These are phyloP conservation scores for Picea glauca DNA, from an alignment of 75 land plant species.

Conservation along the genomic window DNA sequence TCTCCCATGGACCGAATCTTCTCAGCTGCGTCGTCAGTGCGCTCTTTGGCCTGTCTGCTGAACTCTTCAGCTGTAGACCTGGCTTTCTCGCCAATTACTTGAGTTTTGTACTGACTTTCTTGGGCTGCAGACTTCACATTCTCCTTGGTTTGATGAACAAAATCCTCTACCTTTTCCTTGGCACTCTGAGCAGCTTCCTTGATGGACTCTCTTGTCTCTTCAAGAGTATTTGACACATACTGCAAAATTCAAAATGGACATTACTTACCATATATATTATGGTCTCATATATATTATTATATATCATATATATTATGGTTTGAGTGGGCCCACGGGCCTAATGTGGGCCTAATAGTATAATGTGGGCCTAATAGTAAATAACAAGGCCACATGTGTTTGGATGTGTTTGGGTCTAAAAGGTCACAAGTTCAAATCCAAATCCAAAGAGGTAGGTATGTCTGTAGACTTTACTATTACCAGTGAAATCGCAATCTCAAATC, in stretches of 20 bases:
- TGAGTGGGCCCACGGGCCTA: too few relatives aligned
- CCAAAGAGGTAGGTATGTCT: too few relatives aligned
- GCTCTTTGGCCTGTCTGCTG: not conserved
- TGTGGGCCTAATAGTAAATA: too few relatives aligned
- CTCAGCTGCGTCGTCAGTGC: not conserved
- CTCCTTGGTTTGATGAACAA: not conserved
- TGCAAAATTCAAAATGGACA: not conserved
- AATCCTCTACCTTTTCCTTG: not conserved
- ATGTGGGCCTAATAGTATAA: too few relatives aligned
- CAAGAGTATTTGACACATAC: not conserved
- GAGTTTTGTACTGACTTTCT: not conserved
- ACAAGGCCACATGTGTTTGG: too few relatives aligned
- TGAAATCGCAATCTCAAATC: too few relatives aligned
- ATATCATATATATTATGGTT: too few relatives aligned
- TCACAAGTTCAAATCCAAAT: too few relatives aligned
- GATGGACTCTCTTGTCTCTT: not conserved
- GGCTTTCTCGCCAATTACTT: not conserved
- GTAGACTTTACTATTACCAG: too few relatives aligned
- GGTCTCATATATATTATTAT: not conserved
- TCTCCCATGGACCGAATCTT: too few relatives aligned
- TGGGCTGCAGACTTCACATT: not conserved
- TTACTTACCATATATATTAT: not conserved
- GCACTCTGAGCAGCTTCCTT: too few relatives aligned
- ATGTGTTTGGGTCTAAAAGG: too few relatives aligned
- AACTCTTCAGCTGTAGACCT: constrained; percentile 8